Base-by-base conservation (phyloP, 1,284 basidiomycete genomes). In the Malassezia psittaci region DNA sequence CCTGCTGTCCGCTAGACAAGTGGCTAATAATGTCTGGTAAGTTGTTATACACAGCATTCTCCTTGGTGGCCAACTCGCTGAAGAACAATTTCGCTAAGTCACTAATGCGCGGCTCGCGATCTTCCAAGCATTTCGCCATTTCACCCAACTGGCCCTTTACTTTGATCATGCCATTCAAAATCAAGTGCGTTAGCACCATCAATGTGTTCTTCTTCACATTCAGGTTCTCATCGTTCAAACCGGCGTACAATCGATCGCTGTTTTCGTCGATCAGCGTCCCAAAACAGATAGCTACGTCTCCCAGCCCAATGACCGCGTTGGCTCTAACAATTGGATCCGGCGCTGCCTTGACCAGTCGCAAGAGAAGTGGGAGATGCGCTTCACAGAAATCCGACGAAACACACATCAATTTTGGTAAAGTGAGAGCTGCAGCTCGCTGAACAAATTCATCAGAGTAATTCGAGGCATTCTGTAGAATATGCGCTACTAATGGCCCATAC, bases 41-140 rank as follows among this genome's bases (percentile, higher is more conserved):
- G 75, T 96, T 96, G 78, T 98, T 98, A 77, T 96, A 98, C 58
- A 99, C 91, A 11, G 90, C 93, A 72, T 96, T 96, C 71, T 98
- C 93, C 78, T 98, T 99, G 19, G 79, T 91, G 35, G 89, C 87
- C 37, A 98, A 78, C 72, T 98, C 90, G 21, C 83, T 85, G 79
- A 99, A 98, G 83, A 99, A 99, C 52, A 98, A 76, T 76, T 91
- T 94, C 38, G 94, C 91, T 16, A 99, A 80, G 69, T 96, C 90
- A 13, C 86, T 83, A 58, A 98, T 87, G 10, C 91, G 79, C 54
- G 80, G 80, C 44, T 96, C 93, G n/a, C 82, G 79, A 76, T 98
- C 91, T 76, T 96, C 90, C 18, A 98, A 78, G 70, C 93, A 98
- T 77, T 98, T 99, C 34, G 93, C 94, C 90, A 99, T 96, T 79